Evolutionary conservation across 805 yeast species (phyloP), one percentile per base, ranked within the genome.

Genomic region (Candida germanica): DNA sequence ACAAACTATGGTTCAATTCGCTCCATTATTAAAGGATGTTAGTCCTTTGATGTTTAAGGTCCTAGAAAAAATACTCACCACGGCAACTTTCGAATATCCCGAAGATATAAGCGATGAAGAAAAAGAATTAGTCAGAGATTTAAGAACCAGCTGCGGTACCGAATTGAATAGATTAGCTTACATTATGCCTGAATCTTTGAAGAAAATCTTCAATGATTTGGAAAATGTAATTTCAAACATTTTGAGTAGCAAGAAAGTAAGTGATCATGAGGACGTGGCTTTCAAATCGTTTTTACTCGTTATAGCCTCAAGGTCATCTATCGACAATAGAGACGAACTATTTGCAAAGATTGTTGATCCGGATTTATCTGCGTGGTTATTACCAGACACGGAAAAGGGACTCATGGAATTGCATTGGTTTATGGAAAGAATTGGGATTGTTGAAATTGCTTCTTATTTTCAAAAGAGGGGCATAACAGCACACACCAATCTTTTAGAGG

Each of bases 371-470:
- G 89, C 96, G 0, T 93, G 99, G 99, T 81, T 91, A 0, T 88
- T 89, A 30, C 91, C 88, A 14, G 80, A 78, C 8, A 91, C 97
- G 0, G 88, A 87, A 44, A 87, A 87, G 53, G 97, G 97, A 0
- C 65, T 93, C 19, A 68, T 81, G 52, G 95, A 91, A 53, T 69
- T 94, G 29, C 96, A 87, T 42, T 93, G 98, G 98, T 93, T 93
- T 50, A 91, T 93, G 98, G 98, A 89, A 60, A 75, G 97, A 50
- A 73, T 94, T 34, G 98, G 98, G 2, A 87, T 93, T 37, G 98
- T 88, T 3, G 80, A 80, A 54, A 94, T 93, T 52, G 95, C 97
- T 0, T 83, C 83, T 40, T 93, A 93, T 54, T 93, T 94, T 60
- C 80, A 82, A 43, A 74, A 77, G 6, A 70, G 98, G 47, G 85